These are phyloP conservation scores for Monilinia polystroma DNA, from an alignment of 2,329 filamentous ascomycete genomes.

Conservation along the genomic window DNA sequence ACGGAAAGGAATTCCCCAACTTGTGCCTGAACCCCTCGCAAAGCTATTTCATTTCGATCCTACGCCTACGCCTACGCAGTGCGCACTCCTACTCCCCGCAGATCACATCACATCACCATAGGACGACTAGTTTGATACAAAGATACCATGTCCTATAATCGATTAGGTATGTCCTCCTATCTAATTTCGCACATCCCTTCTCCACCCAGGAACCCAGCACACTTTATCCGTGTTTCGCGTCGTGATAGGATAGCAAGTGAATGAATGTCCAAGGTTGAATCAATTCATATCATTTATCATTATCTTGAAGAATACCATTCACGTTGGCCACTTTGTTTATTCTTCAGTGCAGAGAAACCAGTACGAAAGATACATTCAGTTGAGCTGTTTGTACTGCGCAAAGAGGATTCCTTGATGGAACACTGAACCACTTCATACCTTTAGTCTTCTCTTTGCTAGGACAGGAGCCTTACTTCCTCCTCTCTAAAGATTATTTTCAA, in stretches of 20 bases:
- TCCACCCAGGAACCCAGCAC: slow-evolving; percentile 17
- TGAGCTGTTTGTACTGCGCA: neutral
- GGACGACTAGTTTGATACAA: slow-evolving; percentile 3
- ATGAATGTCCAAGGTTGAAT: slow-evolving; percentile 8
- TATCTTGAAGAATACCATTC: slow-evolving; percentile 16
- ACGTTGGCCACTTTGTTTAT: neutral
- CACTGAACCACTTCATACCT: neutral
- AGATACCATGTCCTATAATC: slow-evolving; percentile 67
- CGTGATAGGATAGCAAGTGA: slow-evolving; percentile 8
- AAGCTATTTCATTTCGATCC: slow-evolving; percentile 12
- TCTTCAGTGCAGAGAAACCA: slow-evolving; percentile 4
- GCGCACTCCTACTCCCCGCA: slow-evolving; percentile 7
- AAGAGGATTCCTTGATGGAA: slow-evolving; percentile 12
- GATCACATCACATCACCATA: slow-evolving; percentile 10
- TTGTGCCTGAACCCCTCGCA: slow-evolving; percentile 1
- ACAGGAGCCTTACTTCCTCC: slow-evolving; percentile 28
- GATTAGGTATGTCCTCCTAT: slow-evolving; percentile 59
- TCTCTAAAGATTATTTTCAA: slow-evolving; percentile 14
- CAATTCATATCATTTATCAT: slow-evolving; percentile 2
- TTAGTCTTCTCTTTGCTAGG: slow-evolving; percentile 31
- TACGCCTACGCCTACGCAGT: neutral
- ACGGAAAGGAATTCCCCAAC: slow-evolving; percentile 16
- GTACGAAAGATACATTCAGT: neutral
- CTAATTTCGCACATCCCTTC: slow-evolving; percentile 12
- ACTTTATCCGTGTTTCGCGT: slow-evolving; percentile 2